phyloP scores from a whole-genome alignment of 352 stramenopile genomes.

The Globisporangium yorkense region DNA sequence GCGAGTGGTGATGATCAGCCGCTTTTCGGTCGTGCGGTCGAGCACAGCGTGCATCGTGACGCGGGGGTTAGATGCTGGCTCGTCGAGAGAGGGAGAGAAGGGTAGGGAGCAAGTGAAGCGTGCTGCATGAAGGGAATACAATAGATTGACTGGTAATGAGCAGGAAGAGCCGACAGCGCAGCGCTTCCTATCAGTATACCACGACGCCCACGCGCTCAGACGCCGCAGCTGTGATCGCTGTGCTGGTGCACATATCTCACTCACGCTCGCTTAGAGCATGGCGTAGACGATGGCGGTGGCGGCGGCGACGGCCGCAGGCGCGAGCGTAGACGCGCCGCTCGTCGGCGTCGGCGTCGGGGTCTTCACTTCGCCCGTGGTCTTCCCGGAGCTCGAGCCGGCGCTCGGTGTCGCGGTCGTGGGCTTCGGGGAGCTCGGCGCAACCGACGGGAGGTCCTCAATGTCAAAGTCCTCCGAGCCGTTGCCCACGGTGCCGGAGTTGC shows the following conservation, averaged over 20 bases:
- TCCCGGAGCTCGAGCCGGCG: neutral
- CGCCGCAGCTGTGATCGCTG: neutral
- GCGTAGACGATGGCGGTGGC: conserved; percentile 6
- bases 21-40: no score
- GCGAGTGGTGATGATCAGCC: no score
- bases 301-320: conserved; percentile 1
- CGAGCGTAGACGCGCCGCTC: conserved; percentile 7
- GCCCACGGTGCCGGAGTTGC: neutral
- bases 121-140: neutral
- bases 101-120: no score
- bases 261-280: conserved; percentile 4
- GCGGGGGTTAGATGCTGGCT: no score
- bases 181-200: neutral
- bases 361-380: neutral
- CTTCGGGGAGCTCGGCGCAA: neutral
- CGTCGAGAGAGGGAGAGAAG: no score
- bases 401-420: conserved; percentile 1
- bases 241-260: neutral
- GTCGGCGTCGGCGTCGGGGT: conserved; percentile 4
- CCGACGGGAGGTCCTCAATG: conserved; percentile 2
- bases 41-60: no score
- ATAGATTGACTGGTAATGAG: conserved; percentile 3
- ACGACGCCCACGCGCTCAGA: neutral
- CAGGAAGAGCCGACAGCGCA: neutral
- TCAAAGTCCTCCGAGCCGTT: conserved; percentile 6